These are phyloP conservation scores for Tolypocladium pustulatum DNA, from an alignment of 2,329 filamentous ascomycete species.

Conservation along the genomic window DNA sequence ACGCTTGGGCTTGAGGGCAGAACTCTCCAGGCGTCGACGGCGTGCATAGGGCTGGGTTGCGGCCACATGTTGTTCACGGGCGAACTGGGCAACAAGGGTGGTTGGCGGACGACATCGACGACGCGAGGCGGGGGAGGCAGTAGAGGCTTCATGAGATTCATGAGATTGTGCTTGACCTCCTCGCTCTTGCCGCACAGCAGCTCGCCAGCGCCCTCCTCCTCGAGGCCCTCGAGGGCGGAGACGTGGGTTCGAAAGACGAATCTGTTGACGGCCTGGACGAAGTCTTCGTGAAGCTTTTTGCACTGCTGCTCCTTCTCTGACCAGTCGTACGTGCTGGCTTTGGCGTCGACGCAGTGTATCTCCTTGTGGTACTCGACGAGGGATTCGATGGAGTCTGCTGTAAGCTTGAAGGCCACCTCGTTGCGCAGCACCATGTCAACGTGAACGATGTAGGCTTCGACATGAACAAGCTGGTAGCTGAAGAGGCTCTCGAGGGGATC, in stretches of 20 bases:
- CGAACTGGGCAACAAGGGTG: slow-evolving; percentile 76
- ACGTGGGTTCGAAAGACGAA: slow-evolving; percentile 90
- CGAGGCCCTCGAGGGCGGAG: slow-evolving; percentile 82
- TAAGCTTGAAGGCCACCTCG: slow-evolving; percentile 97
- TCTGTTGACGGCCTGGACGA: slow-evolving; percentile 92
- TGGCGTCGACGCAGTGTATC: slow-evolving; percentile 81
- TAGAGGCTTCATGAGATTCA: slow-evolving; percentile 77
- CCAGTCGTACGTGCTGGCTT: slow-evolving; percentile 87
- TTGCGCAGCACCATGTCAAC: slow-evolving; percentile 98
- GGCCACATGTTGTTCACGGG: slow-evolving; percentile 74
- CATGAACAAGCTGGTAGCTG: slow-evolving; percentile 86
- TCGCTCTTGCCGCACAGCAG: slow-evolving; percentile 84
- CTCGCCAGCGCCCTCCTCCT: slow-evolving; percentile 93
- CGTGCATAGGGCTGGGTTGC: slow-evolving; percentile 55
- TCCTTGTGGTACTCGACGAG: slow-evolving; percentile 96
- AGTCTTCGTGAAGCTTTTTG: slow-evolving; percentile 96
- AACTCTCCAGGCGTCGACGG: slow-evolving; percentile 82
- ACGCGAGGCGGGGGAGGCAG: slow-evolving; percentile 79
- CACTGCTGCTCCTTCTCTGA: slow-evolving; percentile 91
- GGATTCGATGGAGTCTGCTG: slow-evolving; percentile 82
- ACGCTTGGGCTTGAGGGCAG: slow-evolving; percentile 80
- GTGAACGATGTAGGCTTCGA: slow-evolving; percentile 97
- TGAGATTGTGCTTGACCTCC: slow-evolving; percentile 81
- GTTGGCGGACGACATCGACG: slow-evolving; percentile 80
- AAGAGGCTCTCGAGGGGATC: slow-evolving; percentile 80